A percentile compares a stretch with the other conserved stretches of the same genome.
Conservation (phyloP, 306 rosid species). For the Acacia melanoxylon region DNA sequence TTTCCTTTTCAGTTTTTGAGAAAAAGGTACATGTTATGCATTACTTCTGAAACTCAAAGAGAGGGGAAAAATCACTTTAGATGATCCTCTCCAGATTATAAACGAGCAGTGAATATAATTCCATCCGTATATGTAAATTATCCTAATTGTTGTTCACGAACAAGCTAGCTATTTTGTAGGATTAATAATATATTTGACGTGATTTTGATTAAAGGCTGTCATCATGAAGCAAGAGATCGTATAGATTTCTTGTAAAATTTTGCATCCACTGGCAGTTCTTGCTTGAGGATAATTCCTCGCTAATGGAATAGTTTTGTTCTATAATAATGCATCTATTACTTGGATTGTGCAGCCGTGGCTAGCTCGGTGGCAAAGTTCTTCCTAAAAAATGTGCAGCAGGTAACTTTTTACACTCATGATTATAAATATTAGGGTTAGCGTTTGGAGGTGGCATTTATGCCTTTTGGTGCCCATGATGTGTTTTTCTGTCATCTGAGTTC, state of each 20-base stretch:
- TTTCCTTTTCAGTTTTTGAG: no score
- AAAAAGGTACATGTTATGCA: no score
- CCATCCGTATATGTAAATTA: no score
- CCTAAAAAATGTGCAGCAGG: constrained; percentile 70
- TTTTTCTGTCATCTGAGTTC: neutral
- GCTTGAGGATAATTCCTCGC: constrained; percentile 14
- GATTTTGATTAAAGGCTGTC: neutral
- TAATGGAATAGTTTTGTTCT: neutral
- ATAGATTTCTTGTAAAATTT: neutral
- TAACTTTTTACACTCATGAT: constrained; percentile 29
- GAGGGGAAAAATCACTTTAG: neutral
- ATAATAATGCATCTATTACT: constrained; percentile 19
- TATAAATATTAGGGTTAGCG: neutral
- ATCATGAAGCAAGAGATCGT: neutral
- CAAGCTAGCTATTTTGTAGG: neutral
- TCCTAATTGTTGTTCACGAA: no score
- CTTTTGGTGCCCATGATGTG: constrained; percentile 18
- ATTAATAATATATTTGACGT: neutral
- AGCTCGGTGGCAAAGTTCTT: constrained; percentile 45
- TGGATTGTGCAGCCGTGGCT: constrained; percentile 55
- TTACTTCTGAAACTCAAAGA: neutral
- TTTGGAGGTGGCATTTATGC: constrained; percentile 9
- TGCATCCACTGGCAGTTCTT: constrained; percentile 9
- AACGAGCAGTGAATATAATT: no score
- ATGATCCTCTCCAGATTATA: neutral